phyloP scores from a whole-genome alignment of 106 monocot species.

The Agapanthus africanus region DNA sequence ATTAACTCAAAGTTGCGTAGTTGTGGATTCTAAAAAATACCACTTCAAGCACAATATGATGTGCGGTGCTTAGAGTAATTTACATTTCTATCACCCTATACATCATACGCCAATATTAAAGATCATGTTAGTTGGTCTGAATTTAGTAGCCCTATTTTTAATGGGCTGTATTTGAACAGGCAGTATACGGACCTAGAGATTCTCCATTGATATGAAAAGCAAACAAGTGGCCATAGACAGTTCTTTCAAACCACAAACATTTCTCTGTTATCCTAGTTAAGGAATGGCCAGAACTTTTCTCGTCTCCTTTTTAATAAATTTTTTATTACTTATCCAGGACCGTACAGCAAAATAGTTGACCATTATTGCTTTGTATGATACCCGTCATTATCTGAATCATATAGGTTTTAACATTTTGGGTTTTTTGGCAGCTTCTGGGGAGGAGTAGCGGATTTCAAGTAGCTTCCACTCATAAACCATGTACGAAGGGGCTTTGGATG shows the following conservation, averaged over 20 bases:
- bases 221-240: background rate
- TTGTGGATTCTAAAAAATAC: too few relatives aligned
- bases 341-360: background rate
- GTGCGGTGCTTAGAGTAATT: too few relatives aligned
- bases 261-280: background rate
- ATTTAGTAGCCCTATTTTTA: too few relatives aligned
- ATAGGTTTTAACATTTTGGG: too few relatives aligned
- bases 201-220: background rate
- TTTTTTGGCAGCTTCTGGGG: slow-evolving; percentile 67
- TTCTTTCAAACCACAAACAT: background rate
- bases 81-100: too few relatives aligned
- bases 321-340: background rate
- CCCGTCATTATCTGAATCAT: background rate
- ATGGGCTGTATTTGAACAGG: too few relatives aligned
- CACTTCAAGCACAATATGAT: too few relatives aligned
- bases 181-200: too few relatives aligned
- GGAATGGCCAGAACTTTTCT: background rate
- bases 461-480: slow-evolving; percentile 66
- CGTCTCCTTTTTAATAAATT: background rate
- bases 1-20: too few relatives aligned
- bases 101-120: too few relatives aligned
- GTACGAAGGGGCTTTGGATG: slow-evolving; percentile 85
- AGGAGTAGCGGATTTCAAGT: slow-evolving; percentile 81
- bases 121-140: too few relatives aligned
- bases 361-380: background rate